Percentiles rank a stretch among this genome's conserved stretches.
phyloP scores from a whole-genome alignment of 768 basidiomycete genomes.

The Chalciporus chontae region DNA sequence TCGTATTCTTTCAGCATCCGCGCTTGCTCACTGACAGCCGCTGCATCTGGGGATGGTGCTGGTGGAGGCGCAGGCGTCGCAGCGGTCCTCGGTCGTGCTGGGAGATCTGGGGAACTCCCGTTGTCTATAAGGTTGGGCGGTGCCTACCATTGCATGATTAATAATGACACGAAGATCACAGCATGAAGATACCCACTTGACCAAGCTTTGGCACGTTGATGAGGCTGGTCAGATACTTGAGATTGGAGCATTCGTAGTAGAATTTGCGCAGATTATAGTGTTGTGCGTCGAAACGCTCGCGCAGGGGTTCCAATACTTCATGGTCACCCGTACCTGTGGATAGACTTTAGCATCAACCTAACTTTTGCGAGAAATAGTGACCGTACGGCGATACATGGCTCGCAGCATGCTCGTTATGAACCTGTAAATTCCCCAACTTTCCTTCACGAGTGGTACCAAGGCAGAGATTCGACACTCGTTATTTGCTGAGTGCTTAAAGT shows the following conservation, averaged over 20 bases:
- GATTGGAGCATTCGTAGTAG: slow-evolving; percentile 98
- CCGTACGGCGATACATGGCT: slow-evolving; percentile 89
- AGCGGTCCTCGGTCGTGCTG: slow-evolving; percentile 67
- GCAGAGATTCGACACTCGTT: slow-evolving; percentile 98
- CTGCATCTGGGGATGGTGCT: slow-evolving; percentile 65
- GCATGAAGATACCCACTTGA: slow-evolving; percentile 45
- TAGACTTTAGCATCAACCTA: slow-evolving; percentile 8
- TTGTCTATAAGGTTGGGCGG: slow-evolving; percentile 91
- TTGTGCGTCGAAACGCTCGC: slow-evolving; percentile 84
- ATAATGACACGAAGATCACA: neutral
- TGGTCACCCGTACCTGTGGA: slow-evolving; percentile 77
- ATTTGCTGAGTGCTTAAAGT: slow-evolving; percentile 86
- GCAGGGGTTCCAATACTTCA: slow-evolving; percentile 86
- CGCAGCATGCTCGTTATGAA: slow-evolving; percentile 99
- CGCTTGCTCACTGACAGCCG: slow-evolving; percentile 83
- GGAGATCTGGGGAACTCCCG: slow-evolving; percentile 81
- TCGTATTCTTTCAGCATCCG: slow-evolving; percentile 96
- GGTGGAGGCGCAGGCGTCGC: slow-evolving; percentile 63
- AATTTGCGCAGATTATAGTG: slow-evolving; percentile 94
- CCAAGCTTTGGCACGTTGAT: slow-evolving; percentile 99
- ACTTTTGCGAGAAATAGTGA: slow-evolving; percentile 7
- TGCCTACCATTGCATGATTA: slow-evolving; percentile 50
- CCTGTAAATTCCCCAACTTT: slow-evolving; percentile 98
- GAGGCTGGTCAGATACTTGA: slow-evolving; percentile 94
- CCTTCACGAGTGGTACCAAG: slow-evolving; percentile 95